Evolutionary conservation across 1,284 basidiomycete species (phyloP).

Genomic region (Sparassis latifolia): DNA sequence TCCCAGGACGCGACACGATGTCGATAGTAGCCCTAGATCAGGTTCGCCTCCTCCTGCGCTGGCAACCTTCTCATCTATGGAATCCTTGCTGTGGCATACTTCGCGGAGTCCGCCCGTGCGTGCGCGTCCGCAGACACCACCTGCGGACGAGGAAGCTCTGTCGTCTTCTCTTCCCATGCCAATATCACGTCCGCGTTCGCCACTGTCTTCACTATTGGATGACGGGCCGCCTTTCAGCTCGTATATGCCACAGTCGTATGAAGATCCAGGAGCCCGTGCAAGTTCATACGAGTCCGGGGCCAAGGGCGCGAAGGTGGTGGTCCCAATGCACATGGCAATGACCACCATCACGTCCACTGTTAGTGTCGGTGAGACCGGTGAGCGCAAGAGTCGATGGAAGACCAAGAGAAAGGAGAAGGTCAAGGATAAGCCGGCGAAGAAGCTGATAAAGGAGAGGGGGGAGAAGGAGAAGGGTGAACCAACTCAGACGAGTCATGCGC

Average conservation of each 20-base stretch:
- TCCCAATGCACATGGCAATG: conserved; percentile 1
- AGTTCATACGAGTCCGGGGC: too few species aligned
- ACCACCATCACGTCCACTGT: not conserved
- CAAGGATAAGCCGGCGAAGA: not conserved
- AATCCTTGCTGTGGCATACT: conserved; percentile 20
- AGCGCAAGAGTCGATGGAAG: not conserved
- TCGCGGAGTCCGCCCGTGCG: conserved; percentile 10
- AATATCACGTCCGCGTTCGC: conserved; percentile 1
- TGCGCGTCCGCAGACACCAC: not conserved
- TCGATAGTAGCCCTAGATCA: not conserved
- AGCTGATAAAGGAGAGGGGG: not conserved
- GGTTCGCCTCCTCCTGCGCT: conserved; percentile 12
- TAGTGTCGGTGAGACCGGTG: not conserved
- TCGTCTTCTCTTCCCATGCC: not conserved
- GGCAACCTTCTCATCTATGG: conserved; percentile 23
- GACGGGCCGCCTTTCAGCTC: not conserved
- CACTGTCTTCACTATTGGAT: not conserved
- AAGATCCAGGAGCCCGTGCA: not conserved
- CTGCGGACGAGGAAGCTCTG: not conserved
- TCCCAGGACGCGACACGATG: not conserved
- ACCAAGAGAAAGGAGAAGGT: not conserved
- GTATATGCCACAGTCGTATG: conserved; percentile 1
- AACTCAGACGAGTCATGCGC: not conserved
- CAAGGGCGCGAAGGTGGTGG: not conserved
- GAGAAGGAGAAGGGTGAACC: not conserved